Evolutionary conservation across 148 eudicot genomes (phyloP).

Genomic region (Spergularia marina): DNA sequence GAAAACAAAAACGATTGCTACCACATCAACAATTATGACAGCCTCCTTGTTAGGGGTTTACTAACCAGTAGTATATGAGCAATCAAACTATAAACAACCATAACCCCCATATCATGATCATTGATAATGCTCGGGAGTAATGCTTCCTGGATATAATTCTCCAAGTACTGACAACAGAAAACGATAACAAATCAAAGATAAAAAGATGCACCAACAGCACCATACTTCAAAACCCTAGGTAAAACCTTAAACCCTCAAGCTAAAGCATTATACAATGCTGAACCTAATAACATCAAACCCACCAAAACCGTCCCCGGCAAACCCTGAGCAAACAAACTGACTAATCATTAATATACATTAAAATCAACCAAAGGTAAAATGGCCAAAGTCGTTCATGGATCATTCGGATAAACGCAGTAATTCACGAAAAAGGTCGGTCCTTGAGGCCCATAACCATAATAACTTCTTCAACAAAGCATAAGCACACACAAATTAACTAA

Average conservation of each 20-base stretch:
- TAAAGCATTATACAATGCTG: neutral
- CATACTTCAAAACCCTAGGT: slow-evolving; percentile 1
- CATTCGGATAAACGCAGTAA: too few species aligned
- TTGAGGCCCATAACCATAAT: too few species aligned
- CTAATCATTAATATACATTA: too few species aligned
- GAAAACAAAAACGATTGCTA: neutral
- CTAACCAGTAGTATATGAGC: too few species aligned
- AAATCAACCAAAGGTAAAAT: too few species aligned
- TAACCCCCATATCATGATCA: too few species aligned
- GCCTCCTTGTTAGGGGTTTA: too few species aligned
- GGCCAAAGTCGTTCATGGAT: too few species aligned
- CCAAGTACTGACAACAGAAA: neutral
- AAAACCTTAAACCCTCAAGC: slow-evolving; percentile 11
- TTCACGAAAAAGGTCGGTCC: too few species aligned
- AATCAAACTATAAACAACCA: neutral
- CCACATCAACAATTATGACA: too few species aligned
- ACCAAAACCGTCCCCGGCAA: neutral
- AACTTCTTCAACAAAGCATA: neutral
- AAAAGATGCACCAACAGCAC: neutral
- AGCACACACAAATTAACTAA: neutral
- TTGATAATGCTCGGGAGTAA: neutral
- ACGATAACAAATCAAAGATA: neutral
- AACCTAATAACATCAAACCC: neutral
- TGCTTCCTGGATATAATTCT: too few species aligned
- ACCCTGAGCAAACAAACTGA: too few species aligned